Conservation (phyloP, 2,329 filamentous ascomycete genomes). For the Fusarium sp. region DNA sequence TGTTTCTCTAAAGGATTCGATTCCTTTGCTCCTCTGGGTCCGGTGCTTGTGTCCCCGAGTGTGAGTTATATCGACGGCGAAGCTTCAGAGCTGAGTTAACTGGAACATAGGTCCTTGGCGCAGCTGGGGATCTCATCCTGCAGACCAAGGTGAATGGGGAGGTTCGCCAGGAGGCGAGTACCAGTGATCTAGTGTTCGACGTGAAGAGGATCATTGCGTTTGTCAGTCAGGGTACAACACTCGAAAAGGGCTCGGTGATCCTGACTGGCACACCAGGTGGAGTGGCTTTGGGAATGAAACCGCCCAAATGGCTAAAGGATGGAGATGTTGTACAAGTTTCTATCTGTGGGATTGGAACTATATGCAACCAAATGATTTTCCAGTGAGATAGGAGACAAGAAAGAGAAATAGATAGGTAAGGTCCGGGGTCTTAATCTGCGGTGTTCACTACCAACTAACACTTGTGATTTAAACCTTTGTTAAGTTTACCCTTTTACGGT, state of each 20-base stretch:
- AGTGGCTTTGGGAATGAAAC: conserved; percentile 13
- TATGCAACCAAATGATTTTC: conserved; percentile 15
- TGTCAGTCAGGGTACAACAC: conserved; percentile 14
- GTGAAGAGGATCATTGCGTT: conserved; percentile 1
- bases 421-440: neutral
- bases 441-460: neutral
- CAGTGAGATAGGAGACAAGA: neutral
- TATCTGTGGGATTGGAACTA: conserved; percentile 9
- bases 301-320: conserved; percentile 2
- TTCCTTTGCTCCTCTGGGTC: conserved; percentile 17
- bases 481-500: neutral
- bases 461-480: neutral
- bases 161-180: conserved; percentile 5
- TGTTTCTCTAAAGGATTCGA: conserved; percentile 24
- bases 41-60: neutral
- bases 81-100: neutral
- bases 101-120: neutral
- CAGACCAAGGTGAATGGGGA: conserved; percentile 21
- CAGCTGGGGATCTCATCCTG: neutral
- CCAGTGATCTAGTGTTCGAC: conserved; percentile 11
- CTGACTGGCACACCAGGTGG: conserved; percentile 21
- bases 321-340: conserved; percentile 19
- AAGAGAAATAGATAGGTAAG: neutral
- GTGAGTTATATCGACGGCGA: neutral
- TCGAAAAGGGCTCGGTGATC: conserved; percentile 7